phyloP scores from a whole-genome alignment of 2,329 filamentous ascomycete species.

The Venturia asperata region DNA sequence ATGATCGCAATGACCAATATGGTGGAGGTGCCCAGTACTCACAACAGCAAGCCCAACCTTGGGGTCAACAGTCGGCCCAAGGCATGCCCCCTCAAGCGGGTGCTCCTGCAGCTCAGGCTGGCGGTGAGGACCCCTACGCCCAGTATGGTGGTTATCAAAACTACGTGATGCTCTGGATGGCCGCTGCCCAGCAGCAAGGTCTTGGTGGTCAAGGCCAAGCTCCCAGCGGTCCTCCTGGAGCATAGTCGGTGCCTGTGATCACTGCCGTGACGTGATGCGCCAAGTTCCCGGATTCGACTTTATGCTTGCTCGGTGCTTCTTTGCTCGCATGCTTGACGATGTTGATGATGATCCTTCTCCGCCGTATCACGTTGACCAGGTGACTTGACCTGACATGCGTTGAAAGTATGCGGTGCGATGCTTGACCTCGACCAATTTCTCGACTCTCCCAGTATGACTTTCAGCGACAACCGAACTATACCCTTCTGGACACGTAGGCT shows the following conservation, averaged over 20 bases:
- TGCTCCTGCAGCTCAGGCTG: slow-evolving; percentile 50
- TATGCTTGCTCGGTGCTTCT: slow-evolving; percentile 22
- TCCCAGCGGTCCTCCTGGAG: slow-evolving; percentile 27
- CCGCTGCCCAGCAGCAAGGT: slow-evolving; percentile 48
- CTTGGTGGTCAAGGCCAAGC: slow-evolving; percentile 21
- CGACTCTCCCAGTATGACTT: slow-evolving; percentile 1
- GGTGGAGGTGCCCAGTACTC: slow-evolving; percentile 37
- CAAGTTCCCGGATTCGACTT: slow-evolving; percentile 27
- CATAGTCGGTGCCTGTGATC: slow-evolving; percentile 26
- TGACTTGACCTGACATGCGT: slow-evolving; percentile 12
- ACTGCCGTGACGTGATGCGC: slow-evolving; percentile 31
- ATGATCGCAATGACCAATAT: slow-evolving; percentile 28
- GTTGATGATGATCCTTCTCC: slow-evolving; percentile 17
- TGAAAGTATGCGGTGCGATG: slow-evolving; percentile 4
- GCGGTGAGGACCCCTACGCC: slow-evolving; percentile 51
- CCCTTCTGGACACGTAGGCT: slow-evolving; percentile 5
- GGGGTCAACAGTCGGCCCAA: slow-evolving; percentile 31
- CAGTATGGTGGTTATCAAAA: slow-evolving; percentile 77
- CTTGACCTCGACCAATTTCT: neutral
- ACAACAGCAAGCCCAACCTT: slow-evolving; percentile 36
- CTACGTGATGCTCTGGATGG: slow-evolving; percentile 76
- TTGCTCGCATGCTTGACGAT: slow-evolving; percentile 33
- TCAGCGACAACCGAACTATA: neutral
- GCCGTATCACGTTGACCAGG: slow-evolving; percentile 7
- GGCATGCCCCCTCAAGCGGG: slow-evolving; percentile 22